Conservation (phyloP, 208 protist species). For the Angomonas ambiguus region DNA sequence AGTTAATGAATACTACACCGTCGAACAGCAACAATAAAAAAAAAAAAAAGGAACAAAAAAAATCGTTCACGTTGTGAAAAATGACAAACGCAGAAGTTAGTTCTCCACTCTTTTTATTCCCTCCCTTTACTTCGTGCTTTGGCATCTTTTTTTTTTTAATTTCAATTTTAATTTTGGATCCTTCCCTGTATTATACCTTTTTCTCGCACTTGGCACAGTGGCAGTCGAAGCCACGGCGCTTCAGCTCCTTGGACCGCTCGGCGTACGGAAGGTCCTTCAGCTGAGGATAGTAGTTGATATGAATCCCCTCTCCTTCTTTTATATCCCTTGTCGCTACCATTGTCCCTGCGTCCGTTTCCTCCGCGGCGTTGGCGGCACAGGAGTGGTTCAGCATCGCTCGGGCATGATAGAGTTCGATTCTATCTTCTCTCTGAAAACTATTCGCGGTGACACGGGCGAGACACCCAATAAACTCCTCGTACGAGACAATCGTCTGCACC, state of each 20-base stretch:
- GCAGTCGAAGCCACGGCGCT: conserved; percentile 50
- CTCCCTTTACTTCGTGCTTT: no score
- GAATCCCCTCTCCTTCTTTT: conserved; percentile 48
- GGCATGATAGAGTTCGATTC: conserved; percentile 58
- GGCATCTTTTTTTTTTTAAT: conserved; percentile 4
- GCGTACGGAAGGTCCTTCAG: conserved; percentile 48
- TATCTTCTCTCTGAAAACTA: conserved; percentile 56
- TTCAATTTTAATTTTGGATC: conserved; percentile 6
- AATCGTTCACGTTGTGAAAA: no score
- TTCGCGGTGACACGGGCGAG: conserved; percentile 69
- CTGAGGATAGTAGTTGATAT: conserved; percentile 76
- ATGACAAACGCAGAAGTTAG: no score
- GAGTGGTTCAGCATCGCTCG: conserved; percentile 82
- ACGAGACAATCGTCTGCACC: conserved; percentile 62
- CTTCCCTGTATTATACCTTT: not conserved
- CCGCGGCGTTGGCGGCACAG: conserved; percentile 71
- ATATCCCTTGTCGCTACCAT: conserved; percentile 53
- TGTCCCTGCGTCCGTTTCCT: conserved; percentile 37
- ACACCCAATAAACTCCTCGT: conserved; percentile 76
- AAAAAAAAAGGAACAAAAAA: no score
- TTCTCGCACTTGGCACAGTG: conserved; percentile 41
- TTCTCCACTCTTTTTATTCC: no score
- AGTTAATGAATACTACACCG: no score
- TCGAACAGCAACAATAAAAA: no score
- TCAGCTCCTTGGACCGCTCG: conserved; percentile 52